Evolutionary conservation across 768 basidiomycete species (phyloP).

Genomic region (Pisolithus albus): DNA sequence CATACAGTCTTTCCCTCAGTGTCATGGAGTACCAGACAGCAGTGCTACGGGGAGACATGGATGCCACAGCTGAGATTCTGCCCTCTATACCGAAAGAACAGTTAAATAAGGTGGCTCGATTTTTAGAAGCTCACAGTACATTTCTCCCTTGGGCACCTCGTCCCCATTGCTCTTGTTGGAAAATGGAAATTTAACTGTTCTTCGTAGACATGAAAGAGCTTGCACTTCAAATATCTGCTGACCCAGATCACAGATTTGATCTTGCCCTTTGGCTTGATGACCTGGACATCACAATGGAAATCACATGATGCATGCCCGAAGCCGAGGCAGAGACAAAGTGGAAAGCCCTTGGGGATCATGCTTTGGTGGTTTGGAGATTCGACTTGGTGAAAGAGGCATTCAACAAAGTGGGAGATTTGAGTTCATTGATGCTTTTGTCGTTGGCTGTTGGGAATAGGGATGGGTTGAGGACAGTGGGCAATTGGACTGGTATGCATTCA

Average conservation of each 20-base stretch:
- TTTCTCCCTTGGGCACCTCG: neutral
- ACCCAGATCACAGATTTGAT: slow-evolving; percentile 95
- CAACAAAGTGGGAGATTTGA: slow-evolving; percentile 79
- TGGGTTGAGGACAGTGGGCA: neutral
- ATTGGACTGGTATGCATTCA: neutral
- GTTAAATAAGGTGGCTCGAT: slow-evolving; percentile 87
- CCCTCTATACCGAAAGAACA: slow-evolving; percentile 85
- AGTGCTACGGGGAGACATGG: slow-evolving; percentile 83
- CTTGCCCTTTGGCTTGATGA: slow-evolving; percentile 87
- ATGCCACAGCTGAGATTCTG: slow-evolving; percentile 73
- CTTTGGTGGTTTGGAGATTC: slow-evolving; percentile 86
- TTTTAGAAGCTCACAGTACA: slow-evolving; percentile 85
- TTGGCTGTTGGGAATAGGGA: slow-evolving; percentile 64
- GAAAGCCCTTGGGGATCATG: slow-evolving; percentile 94
- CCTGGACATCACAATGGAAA: slow-evolving; percentile 77
- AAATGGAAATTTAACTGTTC: neutral
- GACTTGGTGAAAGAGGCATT: slow-evolving; percentile 89
- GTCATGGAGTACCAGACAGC: slow-evolving; percentile 98
- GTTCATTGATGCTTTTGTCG: slow-evolving; percentile 80
- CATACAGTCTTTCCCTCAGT: slow-evolving; percentile 74
- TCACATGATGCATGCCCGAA: slow-evolving; percentile 43
- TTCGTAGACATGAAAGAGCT: slow-evolving; percentile 80
- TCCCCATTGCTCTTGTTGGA: neutral
- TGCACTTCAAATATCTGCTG: slow-evolving; percentile 84
- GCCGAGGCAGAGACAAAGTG: slow-evolving; percentile 48